Evolutionary conservation across 805 yeast species (phyloP).

Genomic region (Clavispora asparagi): DNA sequence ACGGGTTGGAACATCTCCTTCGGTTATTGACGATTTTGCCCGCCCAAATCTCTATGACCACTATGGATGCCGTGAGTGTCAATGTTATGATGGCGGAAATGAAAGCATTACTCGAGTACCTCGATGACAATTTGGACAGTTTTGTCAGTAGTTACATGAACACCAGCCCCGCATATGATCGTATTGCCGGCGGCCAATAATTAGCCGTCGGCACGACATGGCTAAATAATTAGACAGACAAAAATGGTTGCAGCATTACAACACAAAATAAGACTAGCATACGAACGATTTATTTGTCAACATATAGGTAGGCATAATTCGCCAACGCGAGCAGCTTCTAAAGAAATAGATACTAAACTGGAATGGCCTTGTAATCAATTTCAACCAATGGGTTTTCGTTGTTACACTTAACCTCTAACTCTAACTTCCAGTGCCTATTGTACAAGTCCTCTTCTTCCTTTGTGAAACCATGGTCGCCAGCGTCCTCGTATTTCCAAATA

Average conservation of each 20-base stretch:
- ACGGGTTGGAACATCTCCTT: constrained; percentile 79
- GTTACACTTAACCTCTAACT: constrained; percentile 60
- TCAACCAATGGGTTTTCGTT: constrained; percentile 63
- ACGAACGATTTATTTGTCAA: constrained; percentile 1
- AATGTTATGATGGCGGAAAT: constrained; percentile 49
- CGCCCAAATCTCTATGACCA: constrained; percentile 70
- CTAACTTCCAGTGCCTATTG: constrained; percentile 60
- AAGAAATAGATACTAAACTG: constrained; percentile 17
- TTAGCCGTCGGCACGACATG: background rate
- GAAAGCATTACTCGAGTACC: constrained; percentile 48
- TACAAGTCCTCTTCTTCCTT: constrained; percentile 40
- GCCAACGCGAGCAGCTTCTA: background rate
- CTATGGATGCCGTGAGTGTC: constrained; percentile 75
- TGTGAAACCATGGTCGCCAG: constrained; percentile 49
- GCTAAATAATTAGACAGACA: background rate
- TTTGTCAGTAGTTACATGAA: constrained; percentile 34
- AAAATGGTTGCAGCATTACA: background rate
- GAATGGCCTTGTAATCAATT: constrained; percentile 59
- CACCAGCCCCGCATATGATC: constrained; percentile 36
- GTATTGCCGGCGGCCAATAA: constrained; percentile 15
- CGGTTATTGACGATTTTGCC: constrained; percentile 77
- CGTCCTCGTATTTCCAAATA: constrained; percentile 61
- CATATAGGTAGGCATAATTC: constrained; percentile 1
- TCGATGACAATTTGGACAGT: constrained; percentile 39
- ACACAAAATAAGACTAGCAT: background rate